Base-by-base conservation (phyloP, 257 asterid genomes). In the Ilex asprella region DNA sequence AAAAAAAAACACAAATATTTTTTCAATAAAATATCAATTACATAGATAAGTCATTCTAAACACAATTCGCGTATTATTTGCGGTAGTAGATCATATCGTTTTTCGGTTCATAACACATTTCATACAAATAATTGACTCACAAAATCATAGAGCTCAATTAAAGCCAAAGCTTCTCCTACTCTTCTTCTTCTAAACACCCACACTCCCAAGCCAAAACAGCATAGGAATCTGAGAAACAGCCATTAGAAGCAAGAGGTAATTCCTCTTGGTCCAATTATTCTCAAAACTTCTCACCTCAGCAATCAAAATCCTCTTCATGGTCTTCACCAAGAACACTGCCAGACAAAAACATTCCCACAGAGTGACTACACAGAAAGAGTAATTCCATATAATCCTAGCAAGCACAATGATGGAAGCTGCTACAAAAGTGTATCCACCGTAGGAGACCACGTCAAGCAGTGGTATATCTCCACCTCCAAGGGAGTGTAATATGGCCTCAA, bases 321-420 rank as follows among this genome's bases (percentile, higher is more conserved):
- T 76, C 70, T 72, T 76, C 58, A 76, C 77, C 77, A 76, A 46
- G 69, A 76, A 53, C 41, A 76, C 69, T n/a, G 69, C 81, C 77
- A 64, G 60, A 51, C 72, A 76, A 10, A 76, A 64, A 46, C 81
- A 71, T 64, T 60, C 75, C 81, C 81, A 76, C 56, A 64, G 51
- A 0, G 60, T 60, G 46, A 16, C 47, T 16, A 10, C 66, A 30
- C 56, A 65, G 43, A 59, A 64, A 10, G 68, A 31, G 61, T 35
- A 61, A 27, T 67, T 65, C 30, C 56, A 43, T 1, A 67, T 63
- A 31, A 71, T 39, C 74, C 74, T 71, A 31, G 30, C 31, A n/a
- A 62, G 68, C n/a, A 76, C 60, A 8, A 65, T 16, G 16, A 71
- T 65, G 55, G 67, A 52, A 6, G 73, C 69, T 4, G 21, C 63